phyloP scores from a whole-genome alignment of 768 basidiomycete genomes.

The Xerocomellus intermedius region DNA sequence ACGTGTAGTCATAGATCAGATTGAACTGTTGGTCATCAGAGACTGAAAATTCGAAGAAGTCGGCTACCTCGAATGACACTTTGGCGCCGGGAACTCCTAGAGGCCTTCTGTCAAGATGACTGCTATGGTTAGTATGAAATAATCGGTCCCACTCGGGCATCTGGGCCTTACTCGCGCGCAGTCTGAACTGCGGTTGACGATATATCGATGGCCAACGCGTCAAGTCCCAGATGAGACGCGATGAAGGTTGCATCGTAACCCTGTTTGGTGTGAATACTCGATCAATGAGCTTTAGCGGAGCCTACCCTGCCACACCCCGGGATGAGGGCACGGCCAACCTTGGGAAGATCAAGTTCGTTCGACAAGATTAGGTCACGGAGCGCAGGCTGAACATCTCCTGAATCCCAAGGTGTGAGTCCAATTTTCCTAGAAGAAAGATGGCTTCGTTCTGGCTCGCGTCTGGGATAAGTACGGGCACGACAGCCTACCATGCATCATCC shows the following conservation, averaged over 20 bases:
- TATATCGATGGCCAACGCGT: conserved; percentile 18
- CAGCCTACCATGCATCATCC: conserved; percentile 21
- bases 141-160: background rate
- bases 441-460: background rate
- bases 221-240: conserved; percentile 17
- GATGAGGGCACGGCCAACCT: conserved; percentile 43
- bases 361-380: conserved; percentile 51
- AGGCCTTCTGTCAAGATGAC: background rate
- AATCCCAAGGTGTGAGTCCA: conserved; percentile 63
- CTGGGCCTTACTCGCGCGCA: conserved; percentile 20
- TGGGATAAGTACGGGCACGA: background rate
- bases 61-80: conserved; percentile 18
- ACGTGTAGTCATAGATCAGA: conserved; percentile 21
- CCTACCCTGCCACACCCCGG: conserved; percentile 56
- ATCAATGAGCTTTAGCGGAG: background rate
- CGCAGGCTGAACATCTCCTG: conserved; percentile 52
- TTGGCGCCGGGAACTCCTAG: background rate
- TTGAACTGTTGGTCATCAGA: conserved; percentile 10
- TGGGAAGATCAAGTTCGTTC: conserved; percentile 44
- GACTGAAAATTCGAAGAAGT: conserved; percentile 22
- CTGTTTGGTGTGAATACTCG: conserved; percentile 5
- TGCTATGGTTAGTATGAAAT: background rate
- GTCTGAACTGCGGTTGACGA: conserved; percentile 15
- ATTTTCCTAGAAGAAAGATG: conserved; percentile 37
- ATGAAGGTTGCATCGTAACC: conserved; percentile 21